Evolutionary conservation across 23 red algal genomes (phyloP), one percentile per base, ranked within the genome.

Genomic region (Cyanidioschyzon merolae): DNA sequence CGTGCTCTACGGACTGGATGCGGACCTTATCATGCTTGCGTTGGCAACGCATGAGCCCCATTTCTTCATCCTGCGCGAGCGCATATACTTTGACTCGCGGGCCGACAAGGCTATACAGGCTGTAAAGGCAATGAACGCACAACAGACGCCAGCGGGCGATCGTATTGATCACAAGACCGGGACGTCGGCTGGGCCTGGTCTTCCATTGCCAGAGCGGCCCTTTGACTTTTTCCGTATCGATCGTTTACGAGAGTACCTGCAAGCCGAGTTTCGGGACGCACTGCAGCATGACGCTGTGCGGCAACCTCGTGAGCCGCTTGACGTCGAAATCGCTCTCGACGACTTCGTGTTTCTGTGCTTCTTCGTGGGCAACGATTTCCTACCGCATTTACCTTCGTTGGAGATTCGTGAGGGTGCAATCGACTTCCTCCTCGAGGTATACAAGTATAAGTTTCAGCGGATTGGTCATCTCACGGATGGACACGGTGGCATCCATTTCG

Each of bases 1-100:
- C 79, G 88, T 91, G n/a, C 82, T 98, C 80, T 98, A 98, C 75
- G 94, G 94, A n/a, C 87, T 98, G 68, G 94, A 98, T 75, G 94
- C 94, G 18, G 94, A 98, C 75, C 74, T 98, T 39, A 98, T 98
- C 67, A 98, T 98, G 94, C 68, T 98, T 24, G 94, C 88, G 18
- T 76, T 98, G 76, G 94, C 89, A 1, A 98, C 94, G 0, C 94
- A 98, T 57, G 94, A 98, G 40, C 75, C 81, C 32, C 54, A 98
- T 67, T 98, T 98, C 79, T 86, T 84, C 0, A 83, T 98, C 76
- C 63, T 98, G 41, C 84, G 94, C 12, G 94, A 98, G 75, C 82
- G 82, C 57, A 82, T 95, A 15, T 83, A 86, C 45, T 39, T 75
- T 21, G 83, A 51, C 38, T 77, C 1, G 16, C 38, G 37, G 54